These are phyloP conservation scores for Pichia sp. DNA, from an alignment of 1,139 yeast species.

Conservation along the genomic window DNA sequence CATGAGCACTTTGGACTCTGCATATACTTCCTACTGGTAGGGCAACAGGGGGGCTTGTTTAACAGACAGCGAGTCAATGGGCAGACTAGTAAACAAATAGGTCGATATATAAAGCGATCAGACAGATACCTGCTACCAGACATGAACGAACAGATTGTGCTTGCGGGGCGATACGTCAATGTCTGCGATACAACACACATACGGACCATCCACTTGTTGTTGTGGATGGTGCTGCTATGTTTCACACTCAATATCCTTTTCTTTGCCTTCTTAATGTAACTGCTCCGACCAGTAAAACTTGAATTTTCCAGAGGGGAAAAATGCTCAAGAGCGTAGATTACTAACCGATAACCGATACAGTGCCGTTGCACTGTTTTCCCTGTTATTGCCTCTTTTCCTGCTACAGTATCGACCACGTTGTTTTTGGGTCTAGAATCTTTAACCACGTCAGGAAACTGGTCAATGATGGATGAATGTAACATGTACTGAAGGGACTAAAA, in stretches of 20 bases:
- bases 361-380: no score
- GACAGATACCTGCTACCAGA: neutral
- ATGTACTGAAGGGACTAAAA: neutral
- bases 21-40: neutral
- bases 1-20: neutral
- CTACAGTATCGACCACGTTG: slow-evolving; percentile 1
- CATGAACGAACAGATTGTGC: neutral
- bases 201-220: neutral
- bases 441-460: neutral
- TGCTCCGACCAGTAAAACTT: neutral
- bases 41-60: neutral
- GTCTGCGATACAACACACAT: neutral
- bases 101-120: neutral
- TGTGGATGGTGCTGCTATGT: neutral
- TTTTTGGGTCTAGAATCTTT: neutral
- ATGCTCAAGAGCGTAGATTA: neutral
- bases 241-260: neutral
- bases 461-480: neutral
- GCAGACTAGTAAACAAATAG: neutral
- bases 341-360: neutral
- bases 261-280: neutral
- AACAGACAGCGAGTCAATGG: neutral
- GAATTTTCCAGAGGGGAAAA: neutral
- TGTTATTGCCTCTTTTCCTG: neutral
- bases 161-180: slow-evolving; percentile 1